phyloP scores from a whole-genome alignment of 2,329 filamentous ascomycete genomes.

The Meredithiella fracta region DNA sequence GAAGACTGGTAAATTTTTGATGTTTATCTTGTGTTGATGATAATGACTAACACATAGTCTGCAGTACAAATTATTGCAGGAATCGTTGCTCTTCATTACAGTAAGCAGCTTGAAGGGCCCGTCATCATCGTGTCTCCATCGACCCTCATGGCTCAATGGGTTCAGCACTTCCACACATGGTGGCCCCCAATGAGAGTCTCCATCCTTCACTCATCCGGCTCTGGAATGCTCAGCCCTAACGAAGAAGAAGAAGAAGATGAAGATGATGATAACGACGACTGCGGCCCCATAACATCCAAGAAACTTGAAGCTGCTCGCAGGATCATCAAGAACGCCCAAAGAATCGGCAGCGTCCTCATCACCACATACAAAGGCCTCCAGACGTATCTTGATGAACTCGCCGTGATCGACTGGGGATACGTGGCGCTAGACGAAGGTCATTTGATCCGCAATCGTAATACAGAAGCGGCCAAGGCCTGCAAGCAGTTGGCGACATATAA shows the following conservation, averaged over 20 bases:
- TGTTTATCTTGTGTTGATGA: background rate
- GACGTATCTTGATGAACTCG: conserved; percentile 68
- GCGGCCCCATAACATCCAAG: conserved; percentile 27
- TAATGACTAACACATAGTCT: background rate
- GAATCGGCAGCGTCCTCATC: conserved; percentile 79
- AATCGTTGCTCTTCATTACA: conserved; percentile 81
- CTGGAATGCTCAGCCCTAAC: conserved; percentile 83
- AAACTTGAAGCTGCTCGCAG: conserved; percentile 54
- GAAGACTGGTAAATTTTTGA: conserved; percentile 44
- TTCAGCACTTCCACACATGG: conserved; percentile 96
- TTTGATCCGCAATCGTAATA: conserved; percentile 94
- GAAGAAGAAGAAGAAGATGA: conserved; percentile 38
- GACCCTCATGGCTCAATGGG: conserved; percentile 93
- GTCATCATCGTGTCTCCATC: conserved; percentile 86
- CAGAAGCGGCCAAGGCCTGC: conserved; percentile 84
- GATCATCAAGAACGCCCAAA: conserved; percentile 66
- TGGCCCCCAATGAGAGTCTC: conserved; percentile 97
- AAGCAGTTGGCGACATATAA: conserved; percentile 86
- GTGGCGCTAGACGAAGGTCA: conserved; percentile 93
- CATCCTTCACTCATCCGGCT: conserved; percentile 87
- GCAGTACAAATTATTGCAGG: conserved; percentile 51
- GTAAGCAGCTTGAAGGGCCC: conserved; percentile 65
- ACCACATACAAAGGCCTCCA: conserved; percentile 95
- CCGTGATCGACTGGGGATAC: conserved; percentile 79
- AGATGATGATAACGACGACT: conserved; percentile 36